These are phyloP conservation scores for Lentinula boryana DNA, from an alignment of 768 basidiomycete species.

Conservation along the genomic window DNA sequence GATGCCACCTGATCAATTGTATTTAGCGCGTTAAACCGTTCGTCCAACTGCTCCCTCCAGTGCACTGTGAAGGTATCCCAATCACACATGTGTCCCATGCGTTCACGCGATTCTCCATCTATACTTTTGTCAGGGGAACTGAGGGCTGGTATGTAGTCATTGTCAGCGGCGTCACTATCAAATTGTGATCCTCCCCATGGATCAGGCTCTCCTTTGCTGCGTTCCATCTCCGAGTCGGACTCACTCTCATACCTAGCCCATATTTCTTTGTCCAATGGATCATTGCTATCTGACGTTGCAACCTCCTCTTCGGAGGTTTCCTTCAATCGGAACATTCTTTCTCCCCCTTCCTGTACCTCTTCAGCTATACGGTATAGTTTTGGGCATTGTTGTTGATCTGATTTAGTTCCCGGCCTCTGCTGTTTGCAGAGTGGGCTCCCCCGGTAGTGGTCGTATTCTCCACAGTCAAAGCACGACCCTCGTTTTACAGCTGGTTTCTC, in stretches of 20 bases:
- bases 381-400: not conserved
- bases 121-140: no score
- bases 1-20: not conserved
- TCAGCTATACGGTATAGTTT: not conserved
- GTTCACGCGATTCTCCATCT: not conserved
- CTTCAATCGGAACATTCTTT: not conserved
- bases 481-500: not conserved
- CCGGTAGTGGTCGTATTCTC: not conserved
- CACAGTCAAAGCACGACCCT: not conserved
- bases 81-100: not conserved
- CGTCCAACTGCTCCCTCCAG: not conserved
- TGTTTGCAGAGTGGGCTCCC: not conserved
- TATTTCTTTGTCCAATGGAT: not conserved
- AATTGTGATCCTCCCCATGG: slow-evolving; percentile 4
- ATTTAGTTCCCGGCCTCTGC: not conserved
- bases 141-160: not conserved
- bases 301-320: not conserved
- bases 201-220: not conserved
- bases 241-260: not conserved
- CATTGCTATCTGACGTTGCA: not conserved
- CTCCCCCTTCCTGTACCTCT: not conserved
- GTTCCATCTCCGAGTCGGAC: not conserved
- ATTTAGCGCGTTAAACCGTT: not conserved
- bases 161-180: not conserved
- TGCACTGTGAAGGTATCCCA: not conserved